Percentiles rank a stretch among this genome's conserved stretches.
These are phyloP conservation scores for Juncus inflexus DNA, from an alignment of 176 grass and related monocot genomes.

Conservation along the genomic window DNA sequence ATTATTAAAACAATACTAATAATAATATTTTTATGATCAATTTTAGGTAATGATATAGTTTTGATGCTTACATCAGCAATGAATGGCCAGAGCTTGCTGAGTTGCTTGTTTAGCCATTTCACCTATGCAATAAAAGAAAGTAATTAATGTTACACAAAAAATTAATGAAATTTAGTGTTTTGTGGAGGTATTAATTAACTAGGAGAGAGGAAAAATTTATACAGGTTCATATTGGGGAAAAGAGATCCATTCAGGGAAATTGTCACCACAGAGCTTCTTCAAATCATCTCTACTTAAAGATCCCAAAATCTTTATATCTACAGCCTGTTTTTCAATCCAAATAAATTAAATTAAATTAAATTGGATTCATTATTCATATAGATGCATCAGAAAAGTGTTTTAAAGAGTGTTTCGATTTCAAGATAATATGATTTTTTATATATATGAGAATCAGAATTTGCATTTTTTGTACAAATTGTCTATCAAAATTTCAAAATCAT, in stretches of 20 bases:
- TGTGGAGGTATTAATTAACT: background rate
- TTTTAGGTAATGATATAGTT: background rate
- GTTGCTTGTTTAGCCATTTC: constrained; percentile 87
- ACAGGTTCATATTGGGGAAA: constrained; percentile 94
- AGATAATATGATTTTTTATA: background rate
- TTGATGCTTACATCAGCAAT: constrained; percentile 52
- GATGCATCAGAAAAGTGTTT: no score
- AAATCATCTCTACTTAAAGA: constrained; percentile 69
- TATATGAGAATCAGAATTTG: background rate
- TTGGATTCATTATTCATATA: background rate
- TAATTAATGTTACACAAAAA: background rate
- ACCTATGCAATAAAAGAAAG: constrained; percentile 49
- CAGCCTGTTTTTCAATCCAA: constrained; percentile 43
- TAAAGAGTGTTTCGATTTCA: no score
- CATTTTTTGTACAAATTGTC: no score
- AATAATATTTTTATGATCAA: background rate
- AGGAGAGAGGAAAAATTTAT: constrained; percentile 3
- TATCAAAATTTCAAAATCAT: no score
- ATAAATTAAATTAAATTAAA: background rate
- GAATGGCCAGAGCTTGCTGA: constrained; percentile 94
- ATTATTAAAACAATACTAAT: background rate
- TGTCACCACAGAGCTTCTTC: constrained; percentile 94
- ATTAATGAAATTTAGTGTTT: background rate
- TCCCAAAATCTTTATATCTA: constrained; percentile 57
- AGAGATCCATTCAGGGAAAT: constrained; percentile 83